Base-by-base conservation (phyloP, 1,139 yeast species). In the Taphrina pruni region DNA sequence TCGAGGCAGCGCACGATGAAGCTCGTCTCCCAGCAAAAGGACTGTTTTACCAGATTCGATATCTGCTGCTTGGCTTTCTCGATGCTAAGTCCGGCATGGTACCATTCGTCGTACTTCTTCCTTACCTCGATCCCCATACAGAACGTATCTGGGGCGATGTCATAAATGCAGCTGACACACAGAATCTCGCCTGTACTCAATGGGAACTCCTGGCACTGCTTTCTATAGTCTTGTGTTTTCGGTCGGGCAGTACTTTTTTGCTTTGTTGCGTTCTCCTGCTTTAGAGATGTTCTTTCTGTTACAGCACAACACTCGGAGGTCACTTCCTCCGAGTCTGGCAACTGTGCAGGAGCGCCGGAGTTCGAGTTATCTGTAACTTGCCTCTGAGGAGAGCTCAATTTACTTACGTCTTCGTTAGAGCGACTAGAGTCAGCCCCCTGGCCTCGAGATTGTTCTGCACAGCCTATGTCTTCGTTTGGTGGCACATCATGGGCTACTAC, bases 41-140 rank as follows among this genome's bases (percentile, higher is more conserved):
- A 20, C n/a, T 50, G 38, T 12, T 17, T 8, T 0, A 32, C n/a
- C 3, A 50, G 38, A 50, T 50, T 5, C n/a, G 35, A 9, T 20
- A 26, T 50, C 9, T 26, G 1, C 35, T 50, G 17, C 38, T 26
- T 21, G 14, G 55, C 55, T 20, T 50, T 50, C 12, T 21, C 38
- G 36, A 50, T 50, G 20, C 55, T 50, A 36, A 50, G 35, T 9
- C 55, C 35, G 2, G 55, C 55, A 50, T 50, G 11, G 6, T 26
- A 50, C 38, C 38, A 50, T 21, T 26, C 38, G 14, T 50, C 55
- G 38, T 50, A 50, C 17, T 14, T 50, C 35, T 21, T 21, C 2
- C n/a, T 21, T 38, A 50, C 38, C 11, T 26, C 38, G 12, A 26
- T 11, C 1, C 55, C 55, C 35, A 9, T 26, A n/a, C 38, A 21